Base-by-base conservation (phyloP, 1,284 basidiomycete species). In the Malassezia furfur region DNA sequence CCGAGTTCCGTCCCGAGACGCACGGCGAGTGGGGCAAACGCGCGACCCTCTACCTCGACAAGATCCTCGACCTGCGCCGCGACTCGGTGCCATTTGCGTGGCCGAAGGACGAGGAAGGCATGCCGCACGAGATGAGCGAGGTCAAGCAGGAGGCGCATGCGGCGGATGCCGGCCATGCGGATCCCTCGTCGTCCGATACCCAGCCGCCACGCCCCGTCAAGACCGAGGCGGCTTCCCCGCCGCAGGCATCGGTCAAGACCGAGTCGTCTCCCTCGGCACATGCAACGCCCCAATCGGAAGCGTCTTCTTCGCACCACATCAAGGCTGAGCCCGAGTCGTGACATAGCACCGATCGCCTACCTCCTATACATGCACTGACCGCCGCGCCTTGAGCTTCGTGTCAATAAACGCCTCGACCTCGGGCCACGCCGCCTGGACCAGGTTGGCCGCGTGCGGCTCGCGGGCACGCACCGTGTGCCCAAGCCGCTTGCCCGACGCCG, bases 11-110 rank as follows among this genome's bases (percentile, higher is more conserved):
- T 21, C 72, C 72, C 2, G 64, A 63, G 12, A 74, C 72, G 0
- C 63, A 62, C 17, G 72, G 72, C 17, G 65, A 70, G 48, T 72
- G 70, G 72, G 72, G 72, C 25, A 74, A 74, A 41, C 65, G 66
- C 25, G 65, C 60, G 6, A 47, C 52, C 14, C 48, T 74, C 14
- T 60, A 63, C 54, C 64, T 67, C 44, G 66, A 66, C 38, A 67
- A 58, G 28, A 61, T 70, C 5, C 60, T 74, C 1, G 64, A 54
- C 0, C 44, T 74, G 19, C 48, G 64, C 14, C 47, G 47, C 8
- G 19, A 2, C 21, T 25, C 43, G 22, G 32, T 17, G n/a, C 25
- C 25, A 9, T 45, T 45, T 28, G 35, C 9, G 12, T 48, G 47
- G 47, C 32, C 34, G 1, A 48, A 14, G 37, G 47, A 48, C 12